Evolutionary conservation across 208 protist species (phyloP).

Genomic region (Trypanosomatidae sp.): DNA sequence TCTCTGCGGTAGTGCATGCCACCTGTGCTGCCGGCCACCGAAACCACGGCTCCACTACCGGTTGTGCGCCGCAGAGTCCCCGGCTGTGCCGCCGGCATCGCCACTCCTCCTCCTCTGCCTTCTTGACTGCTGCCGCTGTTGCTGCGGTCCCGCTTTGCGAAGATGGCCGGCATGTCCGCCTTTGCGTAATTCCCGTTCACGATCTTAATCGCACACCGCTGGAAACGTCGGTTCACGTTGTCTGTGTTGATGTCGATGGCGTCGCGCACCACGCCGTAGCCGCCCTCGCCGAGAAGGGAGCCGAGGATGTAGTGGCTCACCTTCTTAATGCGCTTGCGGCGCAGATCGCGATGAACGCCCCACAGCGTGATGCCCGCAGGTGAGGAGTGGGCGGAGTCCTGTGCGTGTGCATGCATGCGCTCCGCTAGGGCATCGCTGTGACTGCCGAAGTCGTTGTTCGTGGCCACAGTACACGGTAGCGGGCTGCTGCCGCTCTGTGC

Average conservation of each 20-base stretch:
- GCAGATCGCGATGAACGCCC: slow-evolving; percentile 37
- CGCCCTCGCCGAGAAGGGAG: slow-evolving; percentile 73
- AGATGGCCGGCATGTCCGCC: slow-evolving; percentile 1
- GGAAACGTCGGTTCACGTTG: slow-evolving; percentile 30
- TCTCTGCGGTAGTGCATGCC: slow-evolving; percentile 23
- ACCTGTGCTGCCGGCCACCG: neutral
- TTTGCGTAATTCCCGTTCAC: slow-evolving; percentile 9
- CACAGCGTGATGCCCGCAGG: slow-evolving; percentile 51
- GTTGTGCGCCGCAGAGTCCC: no score
- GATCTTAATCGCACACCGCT: slow-evolving; percentile 63
- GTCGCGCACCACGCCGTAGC: slow-evolving; percentile 76
- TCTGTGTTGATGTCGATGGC: slow-evolving; percentile 65
- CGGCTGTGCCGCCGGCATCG: no score
- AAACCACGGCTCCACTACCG: no score
- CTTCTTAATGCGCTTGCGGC: slow-evolving; percentile 81
- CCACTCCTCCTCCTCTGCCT: no score
- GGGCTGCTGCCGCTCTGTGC: no score
- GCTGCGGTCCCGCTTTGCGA: no score
- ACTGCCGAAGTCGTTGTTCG: no score
- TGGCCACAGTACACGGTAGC: no score
- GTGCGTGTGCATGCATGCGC: no score
- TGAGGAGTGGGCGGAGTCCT: slow-evolving; percentile 19
- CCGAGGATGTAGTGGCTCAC: slow-evolving; percentile 85
- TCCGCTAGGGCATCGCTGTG: no score
- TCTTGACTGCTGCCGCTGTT: neutral